Evolutionary conservation across 306 rosid species (phyloP).

Genomic region (Rosa rugosa): DNA sequence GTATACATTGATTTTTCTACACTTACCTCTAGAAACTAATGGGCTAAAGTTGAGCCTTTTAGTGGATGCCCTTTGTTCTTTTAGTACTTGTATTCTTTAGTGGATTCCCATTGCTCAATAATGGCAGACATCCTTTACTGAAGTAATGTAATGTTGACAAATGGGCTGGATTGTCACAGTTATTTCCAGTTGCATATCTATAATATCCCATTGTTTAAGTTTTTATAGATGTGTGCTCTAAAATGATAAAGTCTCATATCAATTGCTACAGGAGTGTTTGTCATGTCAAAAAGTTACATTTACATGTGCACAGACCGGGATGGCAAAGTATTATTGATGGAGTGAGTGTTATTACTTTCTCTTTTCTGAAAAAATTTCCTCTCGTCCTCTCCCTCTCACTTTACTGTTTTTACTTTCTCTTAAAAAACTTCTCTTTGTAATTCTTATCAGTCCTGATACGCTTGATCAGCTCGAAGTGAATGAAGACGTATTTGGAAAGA

Average conservation of each 20-base stretch:
- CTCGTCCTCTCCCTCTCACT: neutral
- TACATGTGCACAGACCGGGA: conserved; percentile 88
- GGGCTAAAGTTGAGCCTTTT: too few species aligned
- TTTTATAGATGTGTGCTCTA: conserved; percentile 8
- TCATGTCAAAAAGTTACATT: conserved; percentile 58
- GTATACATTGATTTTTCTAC: too few species aligned
- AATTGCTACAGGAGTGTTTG: conserved; percentile 63
- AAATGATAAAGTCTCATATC: conserved; percentile 11
- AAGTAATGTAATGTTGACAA: neutral
- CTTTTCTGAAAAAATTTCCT: neutral
- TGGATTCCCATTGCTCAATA: neutral
- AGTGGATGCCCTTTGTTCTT: too few species aligned
- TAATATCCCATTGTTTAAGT: neutral
- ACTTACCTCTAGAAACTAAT: too few species aligned
- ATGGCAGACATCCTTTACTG: neutral
- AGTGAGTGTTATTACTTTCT: conserved; percentile 53
- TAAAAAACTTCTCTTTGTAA: conserved; percentile 23
- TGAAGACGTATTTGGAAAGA: conserved; percentile 75
- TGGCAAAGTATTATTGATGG: conserved; percentile 78
- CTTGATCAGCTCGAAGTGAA: conserved; percentile 81
- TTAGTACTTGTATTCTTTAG: too few species aligned
- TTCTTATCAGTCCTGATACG: conserved; percentile 60
- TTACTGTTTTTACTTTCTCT: neutral
- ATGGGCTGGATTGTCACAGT: neutral
- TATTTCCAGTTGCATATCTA: neutral